Evolutionary conservation across 805 yeast genomes (phyloP).

Genomic region (Starmerella bacillaris): DNA sequence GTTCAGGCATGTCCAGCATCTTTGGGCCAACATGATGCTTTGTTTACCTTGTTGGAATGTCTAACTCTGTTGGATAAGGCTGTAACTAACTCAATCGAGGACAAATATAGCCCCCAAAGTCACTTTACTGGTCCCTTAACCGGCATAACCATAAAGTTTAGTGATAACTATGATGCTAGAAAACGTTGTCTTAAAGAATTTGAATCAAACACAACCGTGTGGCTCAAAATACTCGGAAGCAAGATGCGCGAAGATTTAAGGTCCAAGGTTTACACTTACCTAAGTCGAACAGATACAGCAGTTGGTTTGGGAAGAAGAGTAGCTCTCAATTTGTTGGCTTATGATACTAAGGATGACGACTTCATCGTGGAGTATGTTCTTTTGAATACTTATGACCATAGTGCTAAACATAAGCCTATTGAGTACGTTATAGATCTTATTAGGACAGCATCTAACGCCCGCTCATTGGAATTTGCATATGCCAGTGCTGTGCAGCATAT

Average conservation of each 20-base stretch:
- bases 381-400: constrained; percentile 5
- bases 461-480: constrained; percentile 5
- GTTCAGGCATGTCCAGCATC: constrained; percentile 55
- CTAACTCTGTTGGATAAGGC: constrained; percentile 61
- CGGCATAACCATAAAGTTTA: constrained; percentile 35
- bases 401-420: background rate
- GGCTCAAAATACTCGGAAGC: constrained; percentile 45
- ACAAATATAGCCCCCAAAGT: constrained; percentile 71
- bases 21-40: constrained; percentile 52
- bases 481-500: constrained; percentile 5
- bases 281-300: constrained; percentile 25
- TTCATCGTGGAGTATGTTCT: constrained; percentile 11
- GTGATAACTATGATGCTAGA: constrained; percentile 68
- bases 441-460: background rate
- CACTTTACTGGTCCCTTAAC: constrained; percentile 34
- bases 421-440: background rate
- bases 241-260: constrained; percentile 58
- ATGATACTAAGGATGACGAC: constrained; percentile 29
- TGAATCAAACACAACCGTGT: constrained; percentile 38
- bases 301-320: constrained; percentile 60
- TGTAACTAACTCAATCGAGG: constrained; percentile 63
- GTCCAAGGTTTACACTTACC: constrained; percentile 59
- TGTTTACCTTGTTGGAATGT: constrained; percentile 67
- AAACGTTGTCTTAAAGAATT: constrained; percentile 43
- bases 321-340: constrained; percentile 50